Evolutionary conservation across 1,139 yeast genomes (phyloP), one percentile per base, ranked within the genome.

Genomic region (Taiozyma sp.): DNA sequence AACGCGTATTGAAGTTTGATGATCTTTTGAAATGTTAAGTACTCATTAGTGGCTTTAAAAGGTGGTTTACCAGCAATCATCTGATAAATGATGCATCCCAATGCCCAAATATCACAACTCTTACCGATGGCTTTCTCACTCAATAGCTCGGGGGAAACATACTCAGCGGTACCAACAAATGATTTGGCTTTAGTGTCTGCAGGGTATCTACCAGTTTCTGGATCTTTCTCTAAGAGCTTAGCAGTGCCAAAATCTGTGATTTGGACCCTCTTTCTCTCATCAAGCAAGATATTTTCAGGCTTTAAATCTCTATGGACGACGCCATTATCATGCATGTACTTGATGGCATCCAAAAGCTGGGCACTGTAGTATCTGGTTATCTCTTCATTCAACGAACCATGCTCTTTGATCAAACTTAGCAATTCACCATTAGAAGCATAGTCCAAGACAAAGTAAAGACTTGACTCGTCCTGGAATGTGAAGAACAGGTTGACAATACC

Each of bases 201-300:
- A n/a, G 80, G 85, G 62, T 78, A 83, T 43, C 72, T 74, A 14
- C 72, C 72, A 58, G 70, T 59, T 26, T 71, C 76, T 40, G 67
- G 74, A 45, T 76, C 76, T 28, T 66, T 69, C 13, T 75, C 83
- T 47, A 93, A 69, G 35, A 95, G 70, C 66, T 90, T 91, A 2
- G 99, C 99, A 1, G 99, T 95, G 28, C 99, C 99, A 68, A 95
- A 95, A 69, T 95, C 99, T n/a, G 99, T 93, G 50, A 95, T 80
- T 67, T 90, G 90, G 53, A 93, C 75, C 57, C 88, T 83, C 81
- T 87, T 83, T 52, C 87, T 83, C 54, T 77, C 76, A 60, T 91
- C 95, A 49, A 95, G 80, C 56, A 93, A 71, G 41, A 86, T 84
- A 64, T 93, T 93, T 63, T 93, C 99, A 0, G 99, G 99, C 69